A percentile compares a stretch with the other conserved stretches of the same genome.
Conservation (phyloP, 805 yeast genomes). For the Kurtzmaniella cleridarum region DNA sequence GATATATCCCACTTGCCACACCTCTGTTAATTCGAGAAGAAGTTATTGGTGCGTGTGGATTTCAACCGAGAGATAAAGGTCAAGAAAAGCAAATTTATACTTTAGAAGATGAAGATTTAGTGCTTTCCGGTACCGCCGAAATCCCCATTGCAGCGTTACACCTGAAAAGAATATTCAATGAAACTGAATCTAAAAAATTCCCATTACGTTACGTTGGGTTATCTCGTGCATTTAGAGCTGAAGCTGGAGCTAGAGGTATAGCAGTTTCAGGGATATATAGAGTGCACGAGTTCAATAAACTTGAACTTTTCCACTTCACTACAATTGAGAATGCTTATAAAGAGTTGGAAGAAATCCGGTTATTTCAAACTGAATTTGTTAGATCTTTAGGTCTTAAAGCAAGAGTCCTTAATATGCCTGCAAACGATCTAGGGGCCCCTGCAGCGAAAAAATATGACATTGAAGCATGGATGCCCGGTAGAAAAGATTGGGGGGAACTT, state of each 20-base stretch:
- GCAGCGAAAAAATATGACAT: slow-evolving; percentile 89
- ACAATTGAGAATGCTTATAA: slow-evolving; percentile 38
- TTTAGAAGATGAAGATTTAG: slow-evolving; percentile 47
- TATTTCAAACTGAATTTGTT: slow-evolving; percentile 62
- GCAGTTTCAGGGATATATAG: slow-evolving; percentile 90
- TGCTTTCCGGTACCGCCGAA: slow-evolving; percentile 92
- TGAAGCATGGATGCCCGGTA: slow-evolving; percentile 98
- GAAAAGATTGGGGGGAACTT: slow-evolving; percentile 88
- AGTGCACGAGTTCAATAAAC: slow-evolving; percentile 95
- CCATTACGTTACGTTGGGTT: slow-evolving; percentile 71
- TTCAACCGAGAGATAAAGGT: slow-evolving; percentile 84
- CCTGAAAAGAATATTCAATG: slow-evolving; percentile 22
- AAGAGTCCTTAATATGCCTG: slow-evolving; percentile 82
- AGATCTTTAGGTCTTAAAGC: slow-evolving; percentile 70
- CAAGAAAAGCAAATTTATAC: slow-evolving; percentile 82
- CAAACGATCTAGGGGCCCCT: slow-evolving; percentile 88
- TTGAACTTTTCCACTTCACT: slow-evolving; percentile 81
- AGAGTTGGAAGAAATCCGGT: slow-evolving; percentile 55
- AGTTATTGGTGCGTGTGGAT: slow-evolving; percentile 85
- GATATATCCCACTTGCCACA: slow-evolving; percentile 70
- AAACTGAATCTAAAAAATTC: slow-evolving; percentile 31
- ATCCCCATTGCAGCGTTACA: slow-evolving; percentile 75
- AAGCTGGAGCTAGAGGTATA: slow-evolving; percentile 94
- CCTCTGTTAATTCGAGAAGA: slow-evolving; percentile 83
- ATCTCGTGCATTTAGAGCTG: slow-evolving; percentile 86